Percentiles rank a stretch among this genome's conserved stretches.
These are phyloP conservation scores for Phytophthora fragariaefolia DNA, from an alignment of 352 stramenopile genomes.

Conservation along the genomic window DNA sequence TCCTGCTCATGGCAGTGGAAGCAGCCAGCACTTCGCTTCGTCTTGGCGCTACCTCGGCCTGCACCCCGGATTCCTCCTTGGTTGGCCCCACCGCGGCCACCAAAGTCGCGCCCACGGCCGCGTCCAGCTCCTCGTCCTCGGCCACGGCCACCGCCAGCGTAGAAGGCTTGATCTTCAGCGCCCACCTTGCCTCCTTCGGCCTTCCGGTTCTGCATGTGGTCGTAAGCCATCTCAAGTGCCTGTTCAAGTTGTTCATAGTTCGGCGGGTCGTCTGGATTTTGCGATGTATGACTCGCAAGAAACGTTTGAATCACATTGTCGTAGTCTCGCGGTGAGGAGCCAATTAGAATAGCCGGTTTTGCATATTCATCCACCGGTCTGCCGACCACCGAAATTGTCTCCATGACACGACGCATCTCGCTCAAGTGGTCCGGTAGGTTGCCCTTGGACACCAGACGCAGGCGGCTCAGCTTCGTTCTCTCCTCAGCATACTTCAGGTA, in stretches of 20 bases:
- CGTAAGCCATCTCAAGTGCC: slow-evolving; percentile 5
- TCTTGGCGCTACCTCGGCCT: background rate
- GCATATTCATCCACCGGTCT: slow-evolving; percentile 9
- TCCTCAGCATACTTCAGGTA: slow-evolving; percentile 5
- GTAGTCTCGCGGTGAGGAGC: slow-evolving; percentile 4
- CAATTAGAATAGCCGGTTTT: slow-evolving; percentile 9
- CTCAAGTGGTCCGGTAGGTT: slow-evolving; percentile 5
- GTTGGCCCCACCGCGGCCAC: background rate
- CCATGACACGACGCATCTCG: slow-evolving; percentile 7
- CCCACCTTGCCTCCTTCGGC: background rate
- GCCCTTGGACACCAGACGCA: background rate
- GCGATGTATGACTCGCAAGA: background rate
- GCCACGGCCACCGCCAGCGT: background rate
- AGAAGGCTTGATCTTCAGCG: slow-evolving; percentile 14
- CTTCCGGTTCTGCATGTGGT: slow-evolving; percentile 5
- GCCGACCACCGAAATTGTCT: slow-evolving; percentile 2
- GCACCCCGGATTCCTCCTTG: background rate
- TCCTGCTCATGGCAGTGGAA: slow-evolving; percentile 6
- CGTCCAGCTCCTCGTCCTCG: background rate
- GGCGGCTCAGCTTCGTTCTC: background rate
- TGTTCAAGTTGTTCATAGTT: slow-evolving; percentile 17
- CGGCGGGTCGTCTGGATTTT: slow-evolving; percentile 2
- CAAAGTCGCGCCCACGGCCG: slow-evolving; percentile 7
- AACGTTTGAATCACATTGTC: slow-evolving; percentile 14
- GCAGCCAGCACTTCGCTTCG: slow-evolving; percentile 7